These are phyloP conservation scores for Papiliotrema nemorosa DNA, from an alignment of 1,284 basidiomycete species.

Conservation along the genomic window DNA sequence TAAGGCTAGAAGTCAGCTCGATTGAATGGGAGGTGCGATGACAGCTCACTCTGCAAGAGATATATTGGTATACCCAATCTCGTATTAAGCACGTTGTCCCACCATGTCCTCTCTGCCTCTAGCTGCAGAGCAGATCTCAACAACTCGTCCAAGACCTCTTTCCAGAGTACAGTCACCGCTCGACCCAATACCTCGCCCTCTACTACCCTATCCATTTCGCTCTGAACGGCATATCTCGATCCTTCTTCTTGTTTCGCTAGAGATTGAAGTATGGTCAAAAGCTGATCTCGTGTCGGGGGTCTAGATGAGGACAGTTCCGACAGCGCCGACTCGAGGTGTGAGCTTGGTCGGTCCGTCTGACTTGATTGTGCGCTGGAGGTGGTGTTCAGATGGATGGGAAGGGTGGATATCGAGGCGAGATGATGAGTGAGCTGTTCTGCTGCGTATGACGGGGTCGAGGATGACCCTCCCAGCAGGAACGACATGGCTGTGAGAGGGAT, in stretches of 20 bases:
- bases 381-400: slow-evolving; percentile 33
- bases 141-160: slow-evolving; percentile 40
- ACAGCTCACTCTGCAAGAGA: slow-evolving; percentile 44
- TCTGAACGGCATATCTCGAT: slow-evolving; percentile 3
- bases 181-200: slow-evolving; percentile 43
- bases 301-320: slow-evolving; percentile 30
- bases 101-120: slow-evolving; percentile 44
- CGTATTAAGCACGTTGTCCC: slow-evolving; percentile 33
- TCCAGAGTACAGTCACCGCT: slow-evolving; percentile 46
- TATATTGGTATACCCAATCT: slow-evolving; percentile 34
- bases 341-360: slow-evolving; percentile 11
- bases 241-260: slow-evolving; percentile 12
- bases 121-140: slow-evolving; percentile 36
- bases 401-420: slow-evolving; percentile 40
- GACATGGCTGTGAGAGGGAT: neutral
- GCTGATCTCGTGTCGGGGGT: slow-evolving; percentile 20
- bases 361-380: slow-evolving; percentile 6
- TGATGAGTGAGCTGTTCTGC: slow-evolving; percentile 40
- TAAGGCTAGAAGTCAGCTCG: slow-evolving; percentile 29
- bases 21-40: neutral
- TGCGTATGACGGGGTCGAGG: slow-evolving; percentile 38
- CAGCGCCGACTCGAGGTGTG: slow-evolving; percentile 28
- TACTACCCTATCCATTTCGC: slow-evolving; percentile 30
- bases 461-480: slow-evolving; percentile 9
- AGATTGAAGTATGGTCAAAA: slow-evolving; percentile 28